phyloP scores from a whole-genome alignment of 78 protist species.

The Dictyostelium intermedium region DNA sequence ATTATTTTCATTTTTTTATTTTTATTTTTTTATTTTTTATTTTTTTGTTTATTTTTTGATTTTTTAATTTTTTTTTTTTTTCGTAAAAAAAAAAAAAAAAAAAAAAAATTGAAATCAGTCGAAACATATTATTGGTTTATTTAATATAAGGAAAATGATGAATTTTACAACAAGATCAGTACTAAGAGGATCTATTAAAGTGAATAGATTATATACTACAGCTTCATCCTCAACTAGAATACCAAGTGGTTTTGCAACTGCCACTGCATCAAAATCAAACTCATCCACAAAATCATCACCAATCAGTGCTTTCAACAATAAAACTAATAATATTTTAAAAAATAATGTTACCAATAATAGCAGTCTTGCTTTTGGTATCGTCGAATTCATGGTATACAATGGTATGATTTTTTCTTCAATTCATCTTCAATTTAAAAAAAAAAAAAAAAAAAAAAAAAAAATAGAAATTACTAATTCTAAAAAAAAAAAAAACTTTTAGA shows the following conservation, averaged over 20 bases:
- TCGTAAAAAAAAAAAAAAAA: not conserved
- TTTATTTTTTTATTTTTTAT: not conserved
- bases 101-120: not conserved
- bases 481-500: not conserved
- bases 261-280: not conserved
- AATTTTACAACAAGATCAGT: slow-evolving; percentile 1
- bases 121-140: not conserved
- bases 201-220: not conserved
- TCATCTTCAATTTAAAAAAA: too few relatives aligned
- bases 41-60: not conserved
- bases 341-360: not conserved
- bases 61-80: not conserved
- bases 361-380: not conserved
- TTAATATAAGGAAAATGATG: not conserved
- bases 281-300: slow-evolving; percentile 5
- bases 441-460: too few relatives aligned
- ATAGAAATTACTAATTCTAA: too few relatives aligned
- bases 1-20: not conserved
- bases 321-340: not conserved
- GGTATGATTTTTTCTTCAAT: not conserved
- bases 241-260: not conserved
- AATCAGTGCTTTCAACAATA: not conserved
- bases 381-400: not conserved
- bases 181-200: not conserved
- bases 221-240: not conserved